These are phyloP conservation scores for Penicillium corylophilum DNA, from an alignment of 2,329 filamentous ascomycete species.

Conservation along the genomic window DNA sequence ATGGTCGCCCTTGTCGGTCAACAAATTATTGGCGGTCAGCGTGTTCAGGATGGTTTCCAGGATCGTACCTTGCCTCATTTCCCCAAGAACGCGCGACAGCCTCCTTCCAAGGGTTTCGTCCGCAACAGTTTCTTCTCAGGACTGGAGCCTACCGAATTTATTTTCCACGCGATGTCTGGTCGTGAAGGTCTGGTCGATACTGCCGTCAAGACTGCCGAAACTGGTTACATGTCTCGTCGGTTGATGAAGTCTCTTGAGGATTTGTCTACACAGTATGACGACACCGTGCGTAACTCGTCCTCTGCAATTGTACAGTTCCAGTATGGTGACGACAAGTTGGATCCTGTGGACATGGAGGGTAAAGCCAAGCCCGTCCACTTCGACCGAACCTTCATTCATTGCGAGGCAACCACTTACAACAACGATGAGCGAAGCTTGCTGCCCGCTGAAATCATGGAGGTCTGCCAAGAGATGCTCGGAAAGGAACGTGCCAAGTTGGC, in stretches of 20 bases:
- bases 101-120: constrained; percentile 96
- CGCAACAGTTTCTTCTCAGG: constrained; percentile 96
- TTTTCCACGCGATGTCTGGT: constrained; percentile 97
- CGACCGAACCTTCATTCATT: constrained; percentile 82
- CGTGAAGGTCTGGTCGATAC: constrained; percentile 98
- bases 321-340: constrained; percentile 92
- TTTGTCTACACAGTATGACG: constrained; percentile 87
- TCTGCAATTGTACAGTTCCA: constrained; percentile 93
- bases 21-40: constrained; percentile 91
- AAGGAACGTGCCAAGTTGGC: constrained; percentile 65
- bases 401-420: constrained; percentile 72
- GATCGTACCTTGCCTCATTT: constrained; percentile 94
- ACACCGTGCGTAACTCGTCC: constrained; percentile 88
- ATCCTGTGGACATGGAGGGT: constrained; percentile 97
- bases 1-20: constrained; percentile 98
- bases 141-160: constrained; percentile 83
- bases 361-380: constrained; percentile 90
- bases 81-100: constrained; percentile 84
- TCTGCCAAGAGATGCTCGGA: constrained; percentile 68
- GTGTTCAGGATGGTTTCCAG: constrained; percentile 94
- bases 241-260: constrained; percentile 98
- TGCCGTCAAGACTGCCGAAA: constrained; percentile 97
- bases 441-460: constrained; percentile 68
- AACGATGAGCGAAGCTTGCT: constrained; percentile 72
- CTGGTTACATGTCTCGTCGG: constrained; percentile 97